Base-by-base conservation (phyloP, 148 eudicot genomes). In the Camellia granthamiana region DNA sequence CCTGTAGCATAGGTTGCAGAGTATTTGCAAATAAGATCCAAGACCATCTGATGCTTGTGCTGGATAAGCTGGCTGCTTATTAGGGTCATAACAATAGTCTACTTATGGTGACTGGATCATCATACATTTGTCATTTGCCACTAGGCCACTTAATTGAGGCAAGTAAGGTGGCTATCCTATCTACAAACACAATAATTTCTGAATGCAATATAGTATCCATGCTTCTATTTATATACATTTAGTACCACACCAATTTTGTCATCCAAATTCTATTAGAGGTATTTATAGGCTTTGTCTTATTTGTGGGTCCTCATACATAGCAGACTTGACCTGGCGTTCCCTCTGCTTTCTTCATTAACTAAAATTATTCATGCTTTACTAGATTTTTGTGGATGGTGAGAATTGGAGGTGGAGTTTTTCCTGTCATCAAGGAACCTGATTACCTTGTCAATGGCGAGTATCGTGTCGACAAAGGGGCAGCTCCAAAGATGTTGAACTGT, bases 301-400 rank as follows among this genome's bases (percentile, higher is more conserved):
- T 21, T 78, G 47, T 54, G 61, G 49, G 59, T 44, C 64, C 61
- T 52, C 41, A n/a, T 78, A 30, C 55, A 65, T 52, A 52, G 80
- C 61, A 54, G 74, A 19, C 51, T 23, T 14, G 18, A 19, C 21
- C 13, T 52, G 16, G 18, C 41, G 30, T 64, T 12, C 11, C 4
- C 58, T 16, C 14, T 52, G 14, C 13, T 51, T 52, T 78, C 23
- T 30, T 56, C 68, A 61, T 30, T 42, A 56, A 55, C 70, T 85
- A 6, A 76, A 6, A 38, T 42, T 16, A 70, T 76, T 60, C 52
- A 69, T 73, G 69, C 54, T 54, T n/a, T 83, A 14, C 54, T 81
- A 96, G 99, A 69, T 96, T 96, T 87, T 86, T 96, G 83, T 96
- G 99, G 99, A 96, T 96, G 99, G 99, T 96, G 74, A 90, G 99